Base-by-base conservation (phyloP, 1,139 yeast species). In the Pichia sp. region DNA sequence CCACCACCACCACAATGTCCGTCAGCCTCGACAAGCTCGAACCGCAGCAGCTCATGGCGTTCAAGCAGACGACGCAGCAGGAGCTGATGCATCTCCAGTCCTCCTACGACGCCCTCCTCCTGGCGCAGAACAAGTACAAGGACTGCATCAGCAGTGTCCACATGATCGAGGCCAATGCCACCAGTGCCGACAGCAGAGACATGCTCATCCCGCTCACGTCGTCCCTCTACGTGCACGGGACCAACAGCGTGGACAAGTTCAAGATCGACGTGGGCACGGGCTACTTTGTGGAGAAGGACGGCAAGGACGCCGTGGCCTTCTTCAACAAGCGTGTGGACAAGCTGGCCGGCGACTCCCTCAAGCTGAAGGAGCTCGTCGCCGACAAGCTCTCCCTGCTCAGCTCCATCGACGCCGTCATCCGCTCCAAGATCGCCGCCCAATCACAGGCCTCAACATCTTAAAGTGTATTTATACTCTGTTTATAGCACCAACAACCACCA, bases 201-300 rank as follows among this genome's bases (percentile, higher is more conserved):
- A 67, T 93, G 32, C 72, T 93, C 54, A 89, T 94, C 1, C 99
- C 99, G 7, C 73, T 94, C 55, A 89, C 98, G 1, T 77, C 91
- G 38, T 88, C 96, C 0, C 71, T 93, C 40, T 93, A 94, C 59
- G 85, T 93, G 24, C 96, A 96, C 2, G 99, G 99, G 2, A 77
- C 73, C 51, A 75, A 79, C 48, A 73, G 75, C 42, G 77, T 77
- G 40, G 77, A 83, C 53, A 81, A 76, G 49, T 93, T 85, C 59
- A 74, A 93, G 67, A 96, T 94, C 17, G 99, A 93, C 63, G 84
- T 93, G 37, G 99, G 99, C 31, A 93, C 99, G 0, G 98, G 98
- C 2, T 93, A 93, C 66, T 93, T 79, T 63, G 94, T 90, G 28
- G 96, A 89, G 59, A 94, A 93, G 68, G 68, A 68, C 49, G 77